Base-by-base conservation (phyloP, 495 filamentous ascomycete genomes). In the Neurospora sp. region DNA sequence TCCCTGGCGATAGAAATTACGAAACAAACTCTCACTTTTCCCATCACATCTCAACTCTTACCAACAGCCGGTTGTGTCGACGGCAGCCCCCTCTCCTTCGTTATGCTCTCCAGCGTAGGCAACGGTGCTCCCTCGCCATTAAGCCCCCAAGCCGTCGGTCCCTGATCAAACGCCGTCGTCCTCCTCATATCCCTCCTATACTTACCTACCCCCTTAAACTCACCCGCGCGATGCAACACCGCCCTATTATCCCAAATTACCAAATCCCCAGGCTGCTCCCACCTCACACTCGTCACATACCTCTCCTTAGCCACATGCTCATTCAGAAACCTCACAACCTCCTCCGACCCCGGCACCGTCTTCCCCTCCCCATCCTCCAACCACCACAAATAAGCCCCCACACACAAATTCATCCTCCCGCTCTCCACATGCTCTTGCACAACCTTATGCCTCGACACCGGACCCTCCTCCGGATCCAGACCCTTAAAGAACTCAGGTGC, bases 181-280 rank as follows among this genome's bases (percentile, higher is more conserved):
- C 87, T 76, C 65, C 88, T 76, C 81, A 89, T 78, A 75, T 89
- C 87, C 14, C 87, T 74, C 53, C 75, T 78, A 76, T 82, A 85
- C 77, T 83, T 86, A 3, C 84, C 84, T 72, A 84, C 83, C 70
- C 86, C 89, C 1, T 71, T 76, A 1, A 88, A 88, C 7, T 82
- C 82, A 0, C 82, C 83, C 0, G 85, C 86, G 4, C 86, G 79
- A 75, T 90, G 88, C 81, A 89, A 79, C 40, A 87, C 85, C 37
- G 80, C 82, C 0, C 84, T 84, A 74, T 90, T 90, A 72, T 90
- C 89, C 89, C 89, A 90, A 31, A 89, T 83, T 8, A 89, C 78
- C 75, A 89, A 70, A 76, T 89, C 89, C 0, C 86, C 82, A 0
- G 76, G 71, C 12, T 81, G 73, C 59, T 84, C 70, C 87, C 89